Evolutionary conservation across 495 filamentous ascomycete genomes (phyloP).

Genomic region (Bacidia gigantensis): DNA sequence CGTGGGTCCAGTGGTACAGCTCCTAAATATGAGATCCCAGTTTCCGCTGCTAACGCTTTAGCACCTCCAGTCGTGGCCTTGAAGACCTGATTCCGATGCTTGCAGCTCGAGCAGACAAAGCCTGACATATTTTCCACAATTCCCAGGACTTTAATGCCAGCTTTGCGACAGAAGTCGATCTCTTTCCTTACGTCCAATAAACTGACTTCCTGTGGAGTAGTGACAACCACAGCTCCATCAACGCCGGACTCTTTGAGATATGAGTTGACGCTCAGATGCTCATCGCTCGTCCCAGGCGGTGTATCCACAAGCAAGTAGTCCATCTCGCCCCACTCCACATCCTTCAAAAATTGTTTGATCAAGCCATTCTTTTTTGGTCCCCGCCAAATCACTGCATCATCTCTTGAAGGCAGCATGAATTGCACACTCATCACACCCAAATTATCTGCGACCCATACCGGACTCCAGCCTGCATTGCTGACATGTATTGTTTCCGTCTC

Average conservation of each 20-base stretch:
- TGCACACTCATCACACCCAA: slow-evolving; percentile 91
- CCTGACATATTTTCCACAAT: slow-evolving; percentile 97
- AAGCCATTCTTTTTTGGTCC: slow-evolving; percentile 96
- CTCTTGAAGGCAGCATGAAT: slow-evolving; percentile 87
- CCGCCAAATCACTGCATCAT: slow-evolving; percentile 93
- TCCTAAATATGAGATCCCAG: slow-evolving; percentile 75
- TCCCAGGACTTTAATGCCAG: slow-evolving; percentile 74
- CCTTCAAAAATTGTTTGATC: slow-evolving; percentile 94
- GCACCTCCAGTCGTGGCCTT: slow-evolving; percentile 84
- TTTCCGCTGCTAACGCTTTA: slow-evolving; percentile 62
- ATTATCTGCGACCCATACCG: slow-evolving; percentile 87
- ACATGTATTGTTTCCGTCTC: slow-evolving; percentile 86
- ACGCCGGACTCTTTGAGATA: slow-evolving; percentile 78
- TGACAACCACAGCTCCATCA: slow-evolving; percentile 84
- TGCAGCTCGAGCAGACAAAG: slow-evolving; percentile 88
- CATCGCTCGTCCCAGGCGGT: slow-evolving; percentile 85
- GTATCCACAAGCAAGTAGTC: slow-evolving; percentile 91
- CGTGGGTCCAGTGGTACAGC: slow-evolving; percentile 86
- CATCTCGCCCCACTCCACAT: slow-evolving; percentile 92
- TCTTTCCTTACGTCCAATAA: slow-evolving; percentile 90
- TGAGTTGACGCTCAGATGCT: slow-evolving; percentile 83
- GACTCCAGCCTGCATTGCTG: slow-evolving; percentile 70
- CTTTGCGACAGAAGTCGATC: slow-evolving; percentile 93
- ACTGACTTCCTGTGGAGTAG: slow-evolving; percentile 90
- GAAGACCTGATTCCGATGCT: slow-evolving; percentile 72